Evolutionary conservation across 768 basidiomycete genomes (phyloP), one percentile per base, ranked within the genome.

Genomic region (Amanita thiersii): DNA sequence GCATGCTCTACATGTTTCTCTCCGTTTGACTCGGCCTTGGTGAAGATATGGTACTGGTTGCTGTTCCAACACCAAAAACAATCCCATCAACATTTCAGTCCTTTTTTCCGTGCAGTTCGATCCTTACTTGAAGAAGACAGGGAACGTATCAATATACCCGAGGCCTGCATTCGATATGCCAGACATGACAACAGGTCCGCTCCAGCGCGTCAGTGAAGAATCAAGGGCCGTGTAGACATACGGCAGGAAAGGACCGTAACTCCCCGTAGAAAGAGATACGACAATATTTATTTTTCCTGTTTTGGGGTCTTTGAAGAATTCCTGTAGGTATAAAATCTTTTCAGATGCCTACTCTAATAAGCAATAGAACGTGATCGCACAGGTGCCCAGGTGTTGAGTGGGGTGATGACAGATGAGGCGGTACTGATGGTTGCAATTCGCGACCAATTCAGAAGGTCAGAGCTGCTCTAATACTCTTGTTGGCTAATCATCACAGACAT

Each of bases 131-230:
- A 55, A 56, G 43, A 50, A 59, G 3, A 61, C 47, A 5, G 61
- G 61, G 56, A 63, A 63, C 2, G 55, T 63, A 43, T 63, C 60
- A 30, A 63, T 61, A 33, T 61, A 61, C 15, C 61, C 60, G 11
- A 61, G 50, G 4, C 61, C 60, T 12, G 56, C 52, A 38, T 61
- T 63, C 5, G 60, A 60, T 30, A 63, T 61, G 2, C 61, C 61
- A 8, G 60, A 60, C 35, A 61, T 48, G n/a, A 59, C 59, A 21
- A 53, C 54, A 7, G 61, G 59, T 12, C 55, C 58, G 38, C 42
- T 48, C 60, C 60, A 63, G 9, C 43, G 51, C 20, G 37, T 63
- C 34, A 63, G 37, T 11, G 58, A 53, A 12, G 52, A 51, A 40
- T 63, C 59, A 2, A 41, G 53, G 21, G 61, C 60, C 2, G 60